phyloP scores from a whole-genome alignment of 2,329 filamentous ascomycete genomes.

The Diaporthe sp. region DNA sequence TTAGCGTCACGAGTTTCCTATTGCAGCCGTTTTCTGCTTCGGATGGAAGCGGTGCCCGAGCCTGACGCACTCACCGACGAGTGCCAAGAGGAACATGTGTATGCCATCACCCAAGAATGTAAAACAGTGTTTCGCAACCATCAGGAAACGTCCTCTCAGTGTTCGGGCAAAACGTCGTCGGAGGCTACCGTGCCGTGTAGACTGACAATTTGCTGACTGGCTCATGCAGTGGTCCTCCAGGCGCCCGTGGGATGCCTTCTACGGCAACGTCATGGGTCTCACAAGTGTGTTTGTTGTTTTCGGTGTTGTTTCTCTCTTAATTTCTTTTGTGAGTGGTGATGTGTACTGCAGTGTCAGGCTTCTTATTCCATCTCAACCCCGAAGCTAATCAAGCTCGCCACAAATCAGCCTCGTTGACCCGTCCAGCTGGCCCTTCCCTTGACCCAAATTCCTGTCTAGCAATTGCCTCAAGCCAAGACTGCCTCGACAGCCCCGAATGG shows the following conservation, averaged over 20 bases:
- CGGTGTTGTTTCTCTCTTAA: no score
- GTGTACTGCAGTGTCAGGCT: neutral
- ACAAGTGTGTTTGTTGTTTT: neutral
- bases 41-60: neutral
- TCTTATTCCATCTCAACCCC: neutral
- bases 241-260: neutral
- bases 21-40: neutral
- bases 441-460: no score
- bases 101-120: neutral
- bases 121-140: slow-evolving; percentile 13
- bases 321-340: neutral
- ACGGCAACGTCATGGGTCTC: neutral
- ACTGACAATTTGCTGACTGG: neutral
- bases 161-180: neutral
- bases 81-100: neutral
- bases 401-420: no score
- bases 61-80: neutral
- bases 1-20: neutral
- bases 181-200: neutral
- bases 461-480: slow-evolving; percentile 1
- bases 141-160: neutral
- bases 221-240: neutral
- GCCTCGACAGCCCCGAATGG: slow-evolving; percentile 31
- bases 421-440: neutral
- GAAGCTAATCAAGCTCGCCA: neutral